Percentiles rank a stretch among this genome's conserved stretches.
These are phyloP conservation scores for Fulvia fulva DNA, from an alignment of 2,329 filamentous ascomycete genomes.

Conservation along the genomic window DNA sequence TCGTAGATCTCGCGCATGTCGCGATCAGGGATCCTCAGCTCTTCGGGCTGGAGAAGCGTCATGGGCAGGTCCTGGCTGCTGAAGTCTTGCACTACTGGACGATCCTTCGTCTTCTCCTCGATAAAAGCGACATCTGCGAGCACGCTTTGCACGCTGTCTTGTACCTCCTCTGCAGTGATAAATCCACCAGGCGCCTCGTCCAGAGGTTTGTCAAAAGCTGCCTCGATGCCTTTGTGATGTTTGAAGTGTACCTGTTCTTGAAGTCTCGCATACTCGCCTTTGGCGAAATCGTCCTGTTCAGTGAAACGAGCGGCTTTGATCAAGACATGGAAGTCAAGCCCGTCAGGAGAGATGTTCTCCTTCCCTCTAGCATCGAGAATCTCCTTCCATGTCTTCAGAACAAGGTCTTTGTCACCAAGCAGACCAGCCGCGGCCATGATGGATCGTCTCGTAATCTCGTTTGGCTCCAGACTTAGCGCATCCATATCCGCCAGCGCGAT, in stretches of 20 bases:
- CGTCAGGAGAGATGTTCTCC: conserved; percentile 13
- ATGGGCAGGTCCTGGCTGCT: conserved; percentile 35
- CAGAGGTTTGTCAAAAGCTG: conserved; percentile 11
- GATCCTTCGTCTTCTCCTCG: conserved; percentile 18
- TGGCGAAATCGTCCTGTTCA: conserved; percentile 19
- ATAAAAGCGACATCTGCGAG: conserved; percentile 24
- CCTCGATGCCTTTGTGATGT: conserved; percentile 4
- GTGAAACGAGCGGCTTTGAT: conserved; percentile 24
- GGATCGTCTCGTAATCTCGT: conserved; percentile 32
- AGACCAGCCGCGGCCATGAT: conserved; percentile 35
- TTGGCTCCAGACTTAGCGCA: conserved; percentile 27
- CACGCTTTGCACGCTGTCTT: conserved; percentile 16
- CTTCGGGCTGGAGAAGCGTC: conserved; percentile 28
- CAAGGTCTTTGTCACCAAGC: conserved; percentile 26
- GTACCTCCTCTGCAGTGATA: conserved; percentile 6
- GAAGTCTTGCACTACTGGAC: conserved; percentile 32
- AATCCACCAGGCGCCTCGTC: background rate
- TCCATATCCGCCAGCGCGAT: conserved; percentile 30
- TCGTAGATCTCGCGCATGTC: conserved; percentile 42
- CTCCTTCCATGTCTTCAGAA: conserved; percentile 31
- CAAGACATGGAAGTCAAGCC: conserved; percentile 27
- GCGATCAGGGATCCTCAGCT: conserved; percentile 20
- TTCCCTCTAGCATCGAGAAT: conserved; percentile 21
- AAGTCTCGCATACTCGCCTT: conserved; percentile 16
- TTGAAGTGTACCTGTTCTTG: conserved; percentile 9